A percentile compares a stretch with the other conserved stretches of the same genome.
phyloP scores from a whole-genome alignment of 345 rosid species.

The Dimocarpus longan region DNA sequence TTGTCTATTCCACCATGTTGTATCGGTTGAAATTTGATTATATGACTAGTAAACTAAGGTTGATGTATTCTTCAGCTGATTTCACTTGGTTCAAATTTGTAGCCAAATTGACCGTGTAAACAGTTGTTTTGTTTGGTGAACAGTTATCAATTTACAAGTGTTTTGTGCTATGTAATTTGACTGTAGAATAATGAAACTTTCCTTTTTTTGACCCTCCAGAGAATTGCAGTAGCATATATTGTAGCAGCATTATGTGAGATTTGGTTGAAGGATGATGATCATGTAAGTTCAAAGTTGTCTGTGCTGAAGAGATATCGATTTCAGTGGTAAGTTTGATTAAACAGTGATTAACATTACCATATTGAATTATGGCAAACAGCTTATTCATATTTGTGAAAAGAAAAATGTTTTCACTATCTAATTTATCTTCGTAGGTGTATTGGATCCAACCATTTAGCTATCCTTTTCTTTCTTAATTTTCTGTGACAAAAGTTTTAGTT shows the following conservation, averaged over 20 bases:
- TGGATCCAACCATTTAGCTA: not conserved
- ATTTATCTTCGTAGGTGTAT: not conserved
- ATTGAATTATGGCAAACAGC: not conserved
- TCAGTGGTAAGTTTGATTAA: constrained; percentile 56
- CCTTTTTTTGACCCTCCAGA: constrained; percentile 38
- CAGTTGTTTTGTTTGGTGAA: not conserved
- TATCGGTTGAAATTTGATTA: not conserved
- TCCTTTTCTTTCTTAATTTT: not conserved
- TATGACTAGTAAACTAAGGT: not conserved
- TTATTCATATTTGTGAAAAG: not conserved
- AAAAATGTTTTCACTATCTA: not conserved
- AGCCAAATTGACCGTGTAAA: not conserved
- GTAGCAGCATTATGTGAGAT: constrained; percentile 79
- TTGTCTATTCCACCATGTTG: not conserved
- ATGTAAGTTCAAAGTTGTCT: constrained; percentile 44
- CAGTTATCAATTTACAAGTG: not conserved
- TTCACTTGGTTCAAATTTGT: not conserved
- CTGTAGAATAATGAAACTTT: constrained; percentile 7
- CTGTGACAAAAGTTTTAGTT: not conserved
- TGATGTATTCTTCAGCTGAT: not conserved
- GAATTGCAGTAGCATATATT: constrained; percentile 76
- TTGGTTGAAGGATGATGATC: constrained; percentile 67
- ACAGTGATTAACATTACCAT: not conserved
- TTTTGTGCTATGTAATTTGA: constrained; percentile 1
- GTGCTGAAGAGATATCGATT: constrained; percentile 50